These are phyloP conservation scores for Dysphania ambrosioides DNA, from an alignment of 148 eudicot genomes.

Conservation along the genomic window DNA sequence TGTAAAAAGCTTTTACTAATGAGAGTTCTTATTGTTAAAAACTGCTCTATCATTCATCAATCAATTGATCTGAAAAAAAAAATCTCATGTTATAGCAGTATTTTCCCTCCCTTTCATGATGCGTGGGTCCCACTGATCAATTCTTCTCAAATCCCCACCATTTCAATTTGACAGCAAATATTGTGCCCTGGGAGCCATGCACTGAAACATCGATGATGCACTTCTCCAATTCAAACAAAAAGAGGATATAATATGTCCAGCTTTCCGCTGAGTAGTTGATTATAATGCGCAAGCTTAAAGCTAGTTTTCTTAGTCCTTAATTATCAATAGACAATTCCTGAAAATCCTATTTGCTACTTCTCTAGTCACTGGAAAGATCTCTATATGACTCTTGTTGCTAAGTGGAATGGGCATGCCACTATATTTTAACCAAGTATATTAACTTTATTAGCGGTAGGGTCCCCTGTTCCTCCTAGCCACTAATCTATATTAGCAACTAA, in stretches of 20 bases:
- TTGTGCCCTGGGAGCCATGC: slow-evolving; percentile 19
- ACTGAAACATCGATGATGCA: slow-evolving; percentile 12
- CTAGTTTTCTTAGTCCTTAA: too few relatives aligned
- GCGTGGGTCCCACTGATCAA: slow-evolving; percentile 22
- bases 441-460: slow-evolving; percentile 15
- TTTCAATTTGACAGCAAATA: slow-evolving; percentile 26
- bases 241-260: slow-evolving; percentile 6
- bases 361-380: slow-evolving; percentile 10
- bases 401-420: slow-evolving; percentile 20
- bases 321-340: slow-evolving; percentile 8
- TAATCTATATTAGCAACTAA: neutral
- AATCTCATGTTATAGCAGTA: neutral
- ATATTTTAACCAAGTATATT: slow-evolving; percentile 16
- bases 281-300: neutral
- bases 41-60: neutral
- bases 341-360: neutral
- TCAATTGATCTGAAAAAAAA: neutral
- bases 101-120: neutral
- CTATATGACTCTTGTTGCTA: slow-evolving; percentile 12
- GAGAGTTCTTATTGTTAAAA: too few relatives aligned
- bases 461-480: neutral
- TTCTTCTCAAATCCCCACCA: slow-evolving; percentile 9
- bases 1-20: neutral
- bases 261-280: slow-evolving; percentile 17
- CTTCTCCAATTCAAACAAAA: slow-evolving; percentile 14